phyloP scores from a whole-genome alignment of 495 filamentous ascomycete species.

The Xylaria castorea region DNA sequence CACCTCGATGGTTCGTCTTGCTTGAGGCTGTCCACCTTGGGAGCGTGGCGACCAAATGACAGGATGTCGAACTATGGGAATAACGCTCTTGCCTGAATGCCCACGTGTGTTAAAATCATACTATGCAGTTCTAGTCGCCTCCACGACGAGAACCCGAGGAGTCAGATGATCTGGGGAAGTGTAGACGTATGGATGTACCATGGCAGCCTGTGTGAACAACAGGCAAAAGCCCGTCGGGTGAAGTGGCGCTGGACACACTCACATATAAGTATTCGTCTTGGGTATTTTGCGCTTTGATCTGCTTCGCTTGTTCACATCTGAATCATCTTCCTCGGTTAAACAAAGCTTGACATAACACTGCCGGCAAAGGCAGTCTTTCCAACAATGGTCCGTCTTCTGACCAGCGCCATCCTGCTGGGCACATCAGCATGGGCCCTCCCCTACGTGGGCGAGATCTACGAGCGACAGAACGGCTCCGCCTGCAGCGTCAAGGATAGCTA shows the following conservation, averaged over 20 bases:
- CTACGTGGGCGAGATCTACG: conserved; percentile 48
- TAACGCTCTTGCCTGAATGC: conserved; percentile 18
- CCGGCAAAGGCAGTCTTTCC: conserved; percentile 14
- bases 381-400: conserved; percentile 50
- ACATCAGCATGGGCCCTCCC: conserved; percentile 49
- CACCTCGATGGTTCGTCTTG: conserved; percentile 27
- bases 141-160: not conserved
- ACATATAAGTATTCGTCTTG: conserved; percentile 17
- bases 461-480: conserved; percentile 43
- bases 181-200: not conserved
- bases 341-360: conserved; percentile 27
- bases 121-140: conserved; percentile 14
- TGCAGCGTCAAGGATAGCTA: conserved; percentile 43
- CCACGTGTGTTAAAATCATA: conserved; percentile 8
- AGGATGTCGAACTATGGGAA: conserved; percentile 18
- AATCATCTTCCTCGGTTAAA: conserved; percentile 21
- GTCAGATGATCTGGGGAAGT: conserved; percentile 9
- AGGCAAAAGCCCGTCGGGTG: conserved; percentile 23
- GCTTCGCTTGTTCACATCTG: conserved; percentile 9
- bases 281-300: not conserved
- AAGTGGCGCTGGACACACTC: conserved; percentile 13
- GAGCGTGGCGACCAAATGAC: conserved; percentile 1
- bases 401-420: conserved; percentile 50
- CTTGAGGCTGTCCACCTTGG: conserved; percentile 15
- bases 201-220: not conserved